Evolutionary conservation across 371 early-diverging fungal genomes (phyloP).

Genomic region (Globomyces sp.): DNA sequence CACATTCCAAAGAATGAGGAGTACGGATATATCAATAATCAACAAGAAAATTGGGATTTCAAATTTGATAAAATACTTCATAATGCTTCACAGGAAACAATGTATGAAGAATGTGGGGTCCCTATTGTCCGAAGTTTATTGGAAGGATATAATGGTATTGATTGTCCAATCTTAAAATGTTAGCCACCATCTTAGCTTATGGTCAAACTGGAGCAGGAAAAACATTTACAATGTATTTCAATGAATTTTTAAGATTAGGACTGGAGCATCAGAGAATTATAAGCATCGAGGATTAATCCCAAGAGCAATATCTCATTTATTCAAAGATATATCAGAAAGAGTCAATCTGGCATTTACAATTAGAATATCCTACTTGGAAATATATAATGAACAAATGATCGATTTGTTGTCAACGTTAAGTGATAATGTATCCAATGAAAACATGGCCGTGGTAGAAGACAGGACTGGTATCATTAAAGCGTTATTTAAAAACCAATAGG

Average conservation of each 20-base stretch:
- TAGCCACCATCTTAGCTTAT: conserved; percentile 51
- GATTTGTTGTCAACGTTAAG: conserved; percentile 49
- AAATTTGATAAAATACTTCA: conserved; percentile 56
- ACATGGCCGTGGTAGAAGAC: conserved; percentile 50
- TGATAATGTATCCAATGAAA: conserved; percentile 15
- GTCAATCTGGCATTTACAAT: conserved; percentile 48
- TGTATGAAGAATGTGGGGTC: conserved; percentile 58
- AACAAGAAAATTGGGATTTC: conserved; percentile 58
- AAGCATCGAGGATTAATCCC: conserved; percentile 59
- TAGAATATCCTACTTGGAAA: conserved; percentile 60
- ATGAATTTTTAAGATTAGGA: conserved; percentile 26
- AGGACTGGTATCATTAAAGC: conserved; percentile 32
- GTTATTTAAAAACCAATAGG: conserved; percentile 27
- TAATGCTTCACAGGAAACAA: conserved; percentile 54
- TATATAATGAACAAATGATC: conserved; percentile 66
- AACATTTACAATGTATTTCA: conserved; percentile 60
- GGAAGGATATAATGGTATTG: conserved; percentile 60
- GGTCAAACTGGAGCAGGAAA: conserved; percentile 72
- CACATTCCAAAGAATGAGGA: conserved; percentile 53
- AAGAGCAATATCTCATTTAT: conserved; percentile 49
- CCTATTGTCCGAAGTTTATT: conserved; percentile 50
- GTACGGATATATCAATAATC: conserved; percentile 56
- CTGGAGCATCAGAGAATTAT: conserved; percentile 59
- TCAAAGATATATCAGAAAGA: conserved; percentile 45
- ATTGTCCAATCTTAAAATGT: neutral